phyloP scores from a whole-genome alignment of 1,284 basidiomycete species.

The Ceratorhiza oryzae-sativae region DNA sequence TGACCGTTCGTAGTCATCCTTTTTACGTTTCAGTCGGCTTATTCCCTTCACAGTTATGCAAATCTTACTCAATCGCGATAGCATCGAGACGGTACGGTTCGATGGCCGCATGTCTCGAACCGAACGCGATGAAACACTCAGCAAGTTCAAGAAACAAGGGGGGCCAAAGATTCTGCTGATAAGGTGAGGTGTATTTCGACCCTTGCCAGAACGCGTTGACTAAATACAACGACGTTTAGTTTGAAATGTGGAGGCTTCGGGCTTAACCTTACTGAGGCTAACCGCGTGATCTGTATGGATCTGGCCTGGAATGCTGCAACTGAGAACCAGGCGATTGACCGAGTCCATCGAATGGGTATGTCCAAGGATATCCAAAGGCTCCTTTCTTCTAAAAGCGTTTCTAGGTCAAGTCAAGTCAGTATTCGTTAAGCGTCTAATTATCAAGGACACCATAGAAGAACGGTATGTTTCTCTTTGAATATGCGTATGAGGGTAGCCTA shows the following conservation, averaged over 20 bases:
- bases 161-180: conserved; percentile 55
- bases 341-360: conserved; percentile 52
- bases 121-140: conserved; percentile 55
- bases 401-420: conserved; percentile 42
- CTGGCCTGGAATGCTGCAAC: conserved; percentile 43
- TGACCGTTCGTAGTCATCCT: conserved; percentile 50
- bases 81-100: conserved; percentile 65
- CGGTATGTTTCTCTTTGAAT: conserved; percentile 53
- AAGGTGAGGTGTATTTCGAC: conserved; percentile 53
- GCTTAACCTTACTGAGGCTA: conserved; percentile 61
- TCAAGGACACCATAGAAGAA: conserved; percentile 72
- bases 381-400: conserved; percentile 4
- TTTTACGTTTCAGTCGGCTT: not conserved
- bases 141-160: conserved; percentile 42
- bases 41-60: conserved; percentile 55
- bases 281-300: conserved; percentile 56
- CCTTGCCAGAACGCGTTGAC: conserved; percentile 69
- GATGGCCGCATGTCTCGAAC: conserved; percentile 68
- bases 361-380: conserved; percentile 42
- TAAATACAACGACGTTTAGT: conserved; percentile 48
- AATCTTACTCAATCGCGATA: conserved; percentile 62
- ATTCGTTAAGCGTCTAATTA: conserved; percentile 56
- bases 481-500: not conserved
- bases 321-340: conserved; percentile 43
- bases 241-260: conserved; percentile 74